Conservation (phyloP, 2,329 filamentous ascomycete species). For the Pleomassaria siparia region DNA sequence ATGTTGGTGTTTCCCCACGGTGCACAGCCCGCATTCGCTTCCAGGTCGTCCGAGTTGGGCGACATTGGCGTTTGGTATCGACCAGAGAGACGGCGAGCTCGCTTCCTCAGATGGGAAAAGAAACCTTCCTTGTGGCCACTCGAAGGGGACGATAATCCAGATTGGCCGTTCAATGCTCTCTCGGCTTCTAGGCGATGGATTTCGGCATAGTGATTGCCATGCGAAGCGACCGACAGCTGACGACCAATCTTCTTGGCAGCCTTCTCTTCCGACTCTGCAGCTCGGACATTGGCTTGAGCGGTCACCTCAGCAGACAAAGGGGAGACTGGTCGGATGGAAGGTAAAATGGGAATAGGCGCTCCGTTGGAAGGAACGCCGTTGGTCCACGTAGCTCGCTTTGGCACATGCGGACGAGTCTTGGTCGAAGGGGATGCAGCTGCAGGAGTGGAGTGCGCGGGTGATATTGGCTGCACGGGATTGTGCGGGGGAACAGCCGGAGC, state of each 20-base stretch:
- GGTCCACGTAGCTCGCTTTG: constrained; percentile 91
- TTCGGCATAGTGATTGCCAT: constrained; percentile 90
- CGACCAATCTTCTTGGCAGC: constrained; percentile 87
- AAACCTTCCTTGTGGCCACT: constrained; percentile 90
- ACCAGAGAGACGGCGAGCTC: constrained; percentile 87
- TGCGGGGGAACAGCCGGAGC: constrained; percentile 60
- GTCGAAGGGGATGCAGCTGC: constrained; percentile 46
- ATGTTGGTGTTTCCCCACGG: constrained; percentile 74
- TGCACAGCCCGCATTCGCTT: constrained; percentile 88
- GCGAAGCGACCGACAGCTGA: constrained; percentile 88
- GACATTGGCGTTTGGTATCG: constrained; percentile 81
- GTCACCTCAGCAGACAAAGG: constrained; percentile 94
- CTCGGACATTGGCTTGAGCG: constrained; percentile 76
- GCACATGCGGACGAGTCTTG: constrained; percentile 60
- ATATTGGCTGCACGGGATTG: constrained; percentile 43
- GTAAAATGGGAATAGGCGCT: constrained; percentile 92
- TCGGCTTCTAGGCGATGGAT: constrained; percentile 89
- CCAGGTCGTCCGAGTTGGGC: constrained; percentile 80
- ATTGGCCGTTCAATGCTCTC: constrained; percentile 80
- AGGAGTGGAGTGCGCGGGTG: constrained; percentile 47
- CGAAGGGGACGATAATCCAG: constrained; percentile 73
- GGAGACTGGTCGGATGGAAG: constrained; percentile 91
- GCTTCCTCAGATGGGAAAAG: constrained; percentile 94
- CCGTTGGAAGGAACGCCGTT: constrained; percentile 73
- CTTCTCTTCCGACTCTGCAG: constrained; percentile 62